phyloP scores from a whole-genome alignment of 768 basidiomycete species.

The Panus rudis region DNA sequence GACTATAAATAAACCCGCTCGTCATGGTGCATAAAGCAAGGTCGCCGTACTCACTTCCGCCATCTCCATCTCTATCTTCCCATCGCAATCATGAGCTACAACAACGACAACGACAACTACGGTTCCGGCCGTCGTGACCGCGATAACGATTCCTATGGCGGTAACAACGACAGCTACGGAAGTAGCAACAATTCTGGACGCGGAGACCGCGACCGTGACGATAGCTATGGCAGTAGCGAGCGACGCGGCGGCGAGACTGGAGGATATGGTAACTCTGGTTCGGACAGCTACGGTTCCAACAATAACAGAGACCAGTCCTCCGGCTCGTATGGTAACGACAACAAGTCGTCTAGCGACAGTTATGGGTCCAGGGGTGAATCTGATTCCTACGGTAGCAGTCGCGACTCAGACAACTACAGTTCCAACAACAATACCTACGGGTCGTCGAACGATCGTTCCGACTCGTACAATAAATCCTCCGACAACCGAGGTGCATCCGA shows the following conservation, averaged over 20 bases:
- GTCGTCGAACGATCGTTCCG: slow-evolving; percentile 1
- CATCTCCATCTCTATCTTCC: neutral
- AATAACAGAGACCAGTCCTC: slow-evolving; percentile 6
- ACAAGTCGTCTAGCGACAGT: slow-evolving; percentile 5
- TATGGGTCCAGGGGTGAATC: slow-evolving; percentile 1
- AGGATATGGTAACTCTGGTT: neutral
- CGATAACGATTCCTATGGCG: slow-evolving; percentile 7
- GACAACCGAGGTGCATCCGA: slow-evolving; percentile 3
- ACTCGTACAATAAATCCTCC: neutral
- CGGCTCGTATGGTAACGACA: slow-evolving; percentile 2
- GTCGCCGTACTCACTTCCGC: neutral
- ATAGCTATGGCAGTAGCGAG: neutral
- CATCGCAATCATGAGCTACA: slow-evolving; percentile 5
- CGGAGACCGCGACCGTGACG: neutral
- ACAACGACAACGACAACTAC: slow-evolving; percentile 10
- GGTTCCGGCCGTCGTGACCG: slow-evolving; percentile 1
- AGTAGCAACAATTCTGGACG: neutral
- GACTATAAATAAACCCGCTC: too few relatives aligned
- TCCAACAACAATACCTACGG: slow-evolving; percentile 7
- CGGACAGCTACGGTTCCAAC: slow-evolving; percentile 4
- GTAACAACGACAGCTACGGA: slow-evolving; percentile 3
- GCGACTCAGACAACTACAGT: slow-evolving; percentile 3
- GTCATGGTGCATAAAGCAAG: too few relatives aligned
- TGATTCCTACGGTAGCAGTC: slow-evolving; percentile 1
- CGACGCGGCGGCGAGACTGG: neutral